Base-by-base conservation (phyloP, 345 rosid species). In the Hirschfeldia incana region DNA sequence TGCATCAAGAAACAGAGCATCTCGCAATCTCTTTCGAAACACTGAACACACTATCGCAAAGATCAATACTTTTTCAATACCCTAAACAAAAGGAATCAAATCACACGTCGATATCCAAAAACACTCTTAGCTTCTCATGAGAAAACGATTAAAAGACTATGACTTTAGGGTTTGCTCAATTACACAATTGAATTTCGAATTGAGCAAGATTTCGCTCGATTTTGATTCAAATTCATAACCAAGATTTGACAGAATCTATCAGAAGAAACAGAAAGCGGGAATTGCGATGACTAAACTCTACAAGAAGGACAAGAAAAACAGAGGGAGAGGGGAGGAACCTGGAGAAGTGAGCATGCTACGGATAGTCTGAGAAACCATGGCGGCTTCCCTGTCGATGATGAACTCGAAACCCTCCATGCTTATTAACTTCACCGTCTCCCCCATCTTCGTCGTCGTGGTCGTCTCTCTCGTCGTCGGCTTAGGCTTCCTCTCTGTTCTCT, bases 321-420 rank as follows among this genome's bases (percentile, higher is more conserved):
- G 37, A 76, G 2, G 3, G 5, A 7, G 39, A 33, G 26, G 29
- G 10, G 67, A 27, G 36, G 55, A 51, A 86, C 97, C 97, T 84
- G 95, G 93, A 78, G 97, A 92, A 65, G 93, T 92, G 27, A 90
- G 90, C 97, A 92, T 92, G 92, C 90, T 92, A 46, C 93, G 89
- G 55, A 92, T 92, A 68, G 95, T 92, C 73, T 90, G 93, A 30
- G 97, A 92, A 81, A 92, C 97, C 97, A 88, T 90, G 29, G 97
- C 97, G 67, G 93, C 94, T 87, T 89, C 89, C 79, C 80, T 88
- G 80, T 92, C 87, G 74, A 92, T 87, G 28, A 92, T 85, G 83
- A 90, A 92, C 78, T 92, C 94, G 77, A 87, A 89, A 8, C 97
- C 94, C 73, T 92, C 94, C 49, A 88, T 84, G 87, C 94, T 92